Base-by-base conservation (phyloP, 768 basidiomycete species). In the Podaxis mareebaensis region DNA sequence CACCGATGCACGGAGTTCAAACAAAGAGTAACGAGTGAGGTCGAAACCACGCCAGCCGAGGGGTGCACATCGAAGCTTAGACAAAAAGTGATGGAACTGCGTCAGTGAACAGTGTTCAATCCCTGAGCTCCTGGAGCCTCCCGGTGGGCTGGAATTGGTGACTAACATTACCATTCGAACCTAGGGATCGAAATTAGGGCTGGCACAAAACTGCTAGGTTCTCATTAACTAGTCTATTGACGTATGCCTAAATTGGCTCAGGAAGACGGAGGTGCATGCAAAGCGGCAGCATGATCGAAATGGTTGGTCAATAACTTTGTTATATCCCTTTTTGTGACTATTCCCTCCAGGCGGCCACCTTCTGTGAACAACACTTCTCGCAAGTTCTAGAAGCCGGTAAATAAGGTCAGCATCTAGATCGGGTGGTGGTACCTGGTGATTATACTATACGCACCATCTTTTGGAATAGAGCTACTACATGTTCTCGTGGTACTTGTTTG, bases 401-500 rank as follows among this genome's bases (percentile, higher is more conserved):
- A 33, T 33, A 33, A 33, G 30, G 8, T 33, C 33, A 33, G 33
- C 33, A 10, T 33, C 33, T 33, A 33, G 33, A 33, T 33, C 33
- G 13, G 24, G 22, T 11, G 13, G 33, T 48, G 30, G 58, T 26
- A 6, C 24, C 44, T 22, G 12, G 15, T 36, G 36, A 51, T 12
- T 49, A 3, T 15, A 38, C 17, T 48, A 58, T 39, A 73, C 70
- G 51, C 60, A 87, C 90, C 72, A 91, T 73, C 75, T 86, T 89
- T 72, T 89, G 89, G 77, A 90, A 90, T 83, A 88, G 88, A 67
- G 78, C 83, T 28, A 90, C 88, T 13, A 90, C 86, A 10, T 89
- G 76, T 66, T 91, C 89, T 69, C 86, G 81, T 2, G 90, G 88
- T 12, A 88, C 85, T 65, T 89, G 87, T 70, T 88, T 85, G 39